Evolutionary conservation across 2,329 filamentous ascomycete species (phyloP).

Genomic region (Ophiocordyceps camponoti-floridani): DNA sequence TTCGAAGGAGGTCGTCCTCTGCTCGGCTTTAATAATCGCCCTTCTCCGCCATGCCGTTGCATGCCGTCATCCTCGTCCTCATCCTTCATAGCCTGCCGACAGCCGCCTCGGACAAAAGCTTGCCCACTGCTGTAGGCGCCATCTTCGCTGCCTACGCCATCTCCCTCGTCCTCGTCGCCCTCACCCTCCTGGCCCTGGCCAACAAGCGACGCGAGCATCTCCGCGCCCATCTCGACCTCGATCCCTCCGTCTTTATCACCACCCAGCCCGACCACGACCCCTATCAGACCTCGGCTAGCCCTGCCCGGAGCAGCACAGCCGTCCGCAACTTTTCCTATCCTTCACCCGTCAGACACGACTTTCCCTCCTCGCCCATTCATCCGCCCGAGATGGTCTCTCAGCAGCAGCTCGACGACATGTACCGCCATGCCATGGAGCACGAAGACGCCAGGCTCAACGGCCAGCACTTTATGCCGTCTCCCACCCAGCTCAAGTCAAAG

Average conservation of each 20-base stretch:
- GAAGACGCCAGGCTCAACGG: constrained; percentile 47
- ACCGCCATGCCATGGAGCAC: constrained; percentile 81
- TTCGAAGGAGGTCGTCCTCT: no score
- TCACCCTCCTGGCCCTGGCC: constrained; percentile 42
- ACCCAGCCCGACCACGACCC: constrained; percentile 5
- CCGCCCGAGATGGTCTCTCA: constrained; percentile 48
- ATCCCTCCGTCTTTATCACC: constrained; percentile 7
- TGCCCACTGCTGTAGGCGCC: constrained; percentile 69
- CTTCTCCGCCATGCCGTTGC: no score
- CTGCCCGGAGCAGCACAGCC: constrained; percentile 7
- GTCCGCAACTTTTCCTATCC: constrained; percentile 34
- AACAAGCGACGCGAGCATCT: constrained; percentile 36
- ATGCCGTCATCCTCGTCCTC: neutral
- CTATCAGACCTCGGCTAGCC: constrained; percentile 2
- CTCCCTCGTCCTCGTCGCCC: constrained; percentile 56
- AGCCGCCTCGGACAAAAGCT: constrained; percentile 26
- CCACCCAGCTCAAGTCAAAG: constrained; percentile 30
- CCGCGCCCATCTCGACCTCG: constrained; percentile 26
- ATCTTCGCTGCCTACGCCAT: constrained; percentile 72
- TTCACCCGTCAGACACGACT: constrained; percentile 19
- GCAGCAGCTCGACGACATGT: constrained; percentile 80
- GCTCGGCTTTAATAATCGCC: no score
- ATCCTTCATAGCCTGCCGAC: neutral
- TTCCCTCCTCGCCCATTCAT: constrained; percentile 22
- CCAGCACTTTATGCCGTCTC: constrained; percentile 10